A percentile compares a stretch with the other conserved stretches of the same genome.
Evolutionary conservation across 495 filamentous ascomycete genomes (phyloP).

Genomic region (Aspergillus wentii): DNA sequence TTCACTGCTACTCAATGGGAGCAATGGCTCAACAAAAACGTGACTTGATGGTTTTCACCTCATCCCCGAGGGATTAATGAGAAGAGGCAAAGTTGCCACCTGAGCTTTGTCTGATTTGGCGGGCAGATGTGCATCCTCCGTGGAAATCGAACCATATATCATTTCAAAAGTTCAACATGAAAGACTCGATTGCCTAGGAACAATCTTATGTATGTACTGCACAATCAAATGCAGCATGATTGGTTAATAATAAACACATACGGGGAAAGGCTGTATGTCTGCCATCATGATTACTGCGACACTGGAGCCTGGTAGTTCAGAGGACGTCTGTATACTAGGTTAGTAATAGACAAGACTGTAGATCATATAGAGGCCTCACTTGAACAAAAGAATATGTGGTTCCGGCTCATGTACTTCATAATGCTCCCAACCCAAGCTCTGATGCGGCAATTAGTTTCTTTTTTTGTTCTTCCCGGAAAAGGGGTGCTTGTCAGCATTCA

Average conservation of each 20-base stretch:
- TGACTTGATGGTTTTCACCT: constrained; percentile 45
- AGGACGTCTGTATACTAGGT: constrained; percentile 57
- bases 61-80: neutral
- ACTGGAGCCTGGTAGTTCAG: constrained; percentile 79
- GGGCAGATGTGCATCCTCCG: constrained; percentile 8
- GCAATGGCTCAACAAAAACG: constrained; percentile 77
- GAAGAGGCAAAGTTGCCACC: too few species aligned
- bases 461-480: too few species aligned
- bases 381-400: constrained; percentile 96
- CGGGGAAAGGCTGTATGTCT: constrained; percentile 3
- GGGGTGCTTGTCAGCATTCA: constrained; percentile 22
- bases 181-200: constrained; percentile 15
- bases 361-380: constrained; percentile 53
- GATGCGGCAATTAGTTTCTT: too few species aligned
- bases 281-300: constrained; percentile 36
- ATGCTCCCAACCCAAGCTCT: constrained; percentile 98
- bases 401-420: constrained; percentile 99
- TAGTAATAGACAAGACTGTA: constrained; percentile 5
- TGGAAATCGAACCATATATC: constrained; percentile 28
- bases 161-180: constrained; percentile 27
- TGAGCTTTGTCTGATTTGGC: constrained; percentile 8
- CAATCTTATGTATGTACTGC: constrained; percentile 10
- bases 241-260: too few species aligned
- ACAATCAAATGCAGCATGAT: too few species aligned
- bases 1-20: constrained; percentile 79